Percentiles rank a stretch among this genome's conserved stretches.
phyloP scores from a whole-genome alignment of 495 filamentous ascomycete species.

The Penicillium robsamsonii region DNA sequence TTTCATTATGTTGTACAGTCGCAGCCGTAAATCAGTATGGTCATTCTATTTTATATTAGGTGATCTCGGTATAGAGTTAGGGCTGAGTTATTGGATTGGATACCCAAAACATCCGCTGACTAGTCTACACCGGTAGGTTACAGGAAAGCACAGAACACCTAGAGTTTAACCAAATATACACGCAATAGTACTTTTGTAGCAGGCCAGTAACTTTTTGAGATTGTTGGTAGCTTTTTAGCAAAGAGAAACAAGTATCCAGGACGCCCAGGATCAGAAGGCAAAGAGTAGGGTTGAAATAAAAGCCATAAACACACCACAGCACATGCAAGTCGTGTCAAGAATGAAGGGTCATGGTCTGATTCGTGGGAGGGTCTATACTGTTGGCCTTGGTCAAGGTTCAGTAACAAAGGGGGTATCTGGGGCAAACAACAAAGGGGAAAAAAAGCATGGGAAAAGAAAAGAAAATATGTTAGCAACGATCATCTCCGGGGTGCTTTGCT shows the following conservation, averaged over 20 bases:
- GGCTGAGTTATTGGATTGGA: neutral
- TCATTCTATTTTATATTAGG: neutral
- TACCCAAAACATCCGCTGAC: too few relatives aligned
- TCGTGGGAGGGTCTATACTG: slow-evolving; percentile 9
- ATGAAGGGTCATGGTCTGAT: slow-evolving; percentile 4
- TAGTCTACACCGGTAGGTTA: neutral
- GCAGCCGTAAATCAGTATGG: neutral
- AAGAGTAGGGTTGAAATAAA: neutral
- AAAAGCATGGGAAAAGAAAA: neutral
- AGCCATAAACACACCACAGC: slow-evolving; percentile 4
- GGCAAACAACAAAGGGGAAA: slow-evolving; percentile 1
- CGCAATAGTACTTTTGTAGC: neutral
- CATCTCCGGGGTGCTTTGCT: neutral
- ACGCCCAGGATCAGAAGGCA: neutral
- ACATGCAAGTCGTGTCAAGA: slow-evolving; percentile 3
- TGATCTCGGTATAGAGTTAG: neutral
- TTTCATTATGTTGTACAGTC: neutral
- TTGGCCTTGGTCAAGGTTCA: slow-evolving; percentile 8
- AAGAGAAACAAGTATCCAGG: neutral
- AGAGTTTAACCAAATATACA: neutral
- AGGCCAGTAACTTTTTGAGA: neutral
- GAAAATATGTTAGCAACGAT: neutral
- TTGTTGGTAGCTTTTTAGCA: neutral
- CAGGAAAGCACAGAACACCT: neutral
- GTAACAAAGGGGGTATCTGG: slow-evolving; percentile 9